These are phyloP conservation scores for Tubosaeta sp. DNA, from an alignment of 768 basidiomycete species.

Conservation along the genomic window DNA sequence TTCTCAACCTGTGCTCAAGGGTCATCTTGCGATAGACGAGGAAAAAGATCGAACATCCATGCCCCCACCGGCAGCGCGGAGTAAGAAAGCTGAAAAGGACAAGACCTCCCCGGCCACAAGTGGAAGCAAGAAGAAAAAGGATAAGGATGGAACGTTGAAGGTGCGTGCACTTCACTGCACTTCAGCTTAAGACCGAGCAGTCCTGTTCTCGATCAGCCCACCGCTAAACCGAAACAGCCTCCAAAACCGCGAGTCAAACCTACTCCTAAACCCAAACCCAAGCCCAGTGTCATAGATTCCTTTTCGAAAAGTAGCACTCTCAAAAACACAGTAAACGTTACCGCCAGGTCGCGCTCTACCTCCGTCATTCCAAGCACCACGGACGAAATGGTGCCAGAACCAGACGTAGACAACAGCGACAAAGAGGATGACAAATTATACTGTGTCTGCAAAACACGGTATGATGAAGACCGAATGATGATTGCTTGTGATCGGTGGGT, in stretches of 20 bases:
- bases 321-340: constrained; percentile 24
- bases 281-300: constrained; percentile 8
- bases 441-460: constrained; percentile 82
- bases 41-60: constrained; percentile 50
- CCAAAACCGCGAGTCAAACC: constrained; percentile 32
- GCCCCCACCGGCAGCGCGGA: constrained; percentile 44
- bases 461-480: constrained; percentile 87
- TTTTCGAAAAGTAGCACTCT: constrained; percentile 16
- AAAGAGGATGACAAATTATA: constrained; percentile 62
- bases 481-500: constrained; percentile 89
- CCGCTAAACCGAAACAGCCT: constrained; percentile 27
- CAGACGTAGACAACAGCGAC: constrained; percentile 42
- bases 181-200: neutral
- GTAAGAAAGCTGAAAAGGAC: constrained; percentile 26
- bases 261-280: constrained; percentile 26
- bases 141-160: constrained; percentile 22
- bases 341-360: constrained; percentile 61
- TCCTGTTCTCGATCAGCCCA: constrained; percentile 9
- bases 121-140: constrained; percentile 36
- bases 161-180: constrained; percentile 9
- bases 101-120: constrained; percentile 5
- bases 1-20: constrained; percentile 8
- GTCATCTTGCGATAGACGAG: constrained; percentile 10
- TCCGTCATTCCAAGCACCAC: constrained; percentile 59
- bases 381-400: constrained; percentile 42